These are phyloP conservation scores for Coelastrella sp. DNA, from an alignment of 139 green algal genomes.

Conservation along the genomic window DNA sequence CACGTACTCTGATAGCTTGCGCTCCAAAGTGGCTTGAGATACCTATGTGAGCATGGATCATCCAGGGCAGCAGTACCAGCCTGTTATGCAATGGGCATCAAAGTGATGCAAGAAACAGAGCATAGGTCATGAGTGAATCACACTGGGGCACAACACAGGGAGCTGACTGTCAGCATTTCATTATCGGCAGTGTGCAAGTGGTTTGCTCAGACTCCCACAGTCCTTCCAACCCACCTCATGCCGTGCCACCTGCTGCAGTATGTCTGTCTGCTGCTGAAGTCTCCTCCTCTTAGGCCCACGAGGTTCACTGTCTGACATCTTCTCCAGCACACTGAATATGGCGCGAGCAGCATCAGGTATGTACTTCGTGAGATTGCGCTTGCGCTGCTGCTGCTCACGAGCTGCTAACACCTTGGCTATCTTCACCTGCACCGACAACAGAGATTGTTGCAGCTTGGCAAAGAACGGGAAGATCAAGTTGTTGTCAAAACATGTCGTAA, in stretches of 20 bases:
- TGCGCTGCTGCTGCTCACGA: conserved; percentile 86
- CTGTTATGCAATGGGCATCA: too few species aligned
- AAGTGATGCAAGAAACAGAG: too few species aligned
- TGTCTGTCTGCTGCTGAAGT: conserved; percentile 56
- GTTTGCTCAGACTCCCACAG: not conserved
- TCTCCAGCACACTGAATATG: conserved; percentile 60
- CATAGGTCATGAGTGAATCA: too few species aligned
- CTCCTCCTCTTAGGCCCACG: conserved; percentile 64
- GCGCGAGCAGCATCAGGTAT: conserved; percentile 87
- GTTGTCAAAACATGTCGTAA: too few species aligned
- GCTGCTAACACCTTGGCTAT: conserved; percentile 82
- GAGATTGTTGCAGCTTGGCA: too few species aligned
- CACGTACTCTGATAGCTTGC: conserved; percentile 87
- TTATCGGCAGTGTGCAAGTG: too few species aligned
- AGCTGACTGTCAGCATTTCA: too few species aligned
- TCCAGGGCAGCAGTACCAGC: too few species aligned
- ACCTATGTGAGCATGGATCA: conserved; percentile 54
- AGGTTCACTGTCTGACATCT: conserved; percentile 52
- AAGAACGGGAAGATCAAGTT: too few species aligned
- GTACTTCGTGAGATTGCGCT: conserved; percentile 93
- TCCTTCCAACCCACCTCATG: conserved; percentile 21
- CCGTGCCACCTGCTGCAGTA: conserved; percentile 69
- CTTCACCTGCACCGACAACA: conserved; percentile 82
- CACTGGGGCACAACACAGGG: too few species aligned
- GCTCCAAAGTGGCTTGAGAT: conserved; percentile 67